Evolutionary conservation across 2,329 filamentous ascomycete genomes (phyloP).

Genomic region (Aspergillus brasiliensis): DNA sequence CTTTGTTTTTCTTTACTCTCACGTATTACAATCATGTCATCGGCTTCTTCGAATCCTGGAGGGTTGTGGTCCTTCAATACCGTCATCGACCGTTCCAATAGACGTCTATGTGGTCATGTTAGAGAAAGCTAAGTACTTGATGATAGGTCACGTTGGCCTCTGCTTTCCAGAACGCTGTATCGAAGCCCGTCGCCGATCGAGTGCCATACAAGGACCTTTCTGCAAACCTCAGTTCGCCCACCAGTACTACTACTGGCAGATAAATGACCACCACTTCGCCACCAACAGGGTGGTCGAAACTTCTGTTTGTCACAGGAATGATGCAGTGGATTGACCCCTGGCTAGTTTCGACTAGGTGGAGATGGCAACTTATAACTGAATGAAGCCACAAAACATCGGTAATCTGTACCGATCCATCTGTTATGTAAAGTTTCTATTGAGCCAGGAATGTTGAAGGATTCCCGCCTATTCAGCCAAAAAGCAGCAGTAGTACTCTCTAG

Average conservation of each 20-base stretch:
- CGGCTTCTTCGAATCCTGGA: not conserved
- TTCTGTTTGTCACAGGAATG: not conserved
- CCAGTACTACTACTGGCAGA: not conserved
- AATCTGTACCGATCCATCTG: not conserved
- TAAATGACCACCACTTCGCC: not conserved
- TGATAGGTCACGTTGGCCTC: not conserved
- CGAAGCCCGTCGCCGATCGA: conserved; percentile 4
- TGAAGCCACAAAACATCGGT: not conserved
- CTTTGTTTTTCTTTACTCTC: not conserved
- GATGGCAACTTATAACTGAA: not conserved
- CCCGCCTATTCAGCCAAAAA: too few species aligned
- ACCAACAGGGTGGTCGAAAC: not conserved
- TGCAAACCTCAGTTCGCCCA: not conserved
- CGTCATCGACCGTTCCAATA: not conserved
- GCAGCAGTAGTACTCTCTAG: not conserved
- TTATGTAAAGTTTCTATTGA: not conserved
- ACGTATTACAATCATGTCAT: not conserved
- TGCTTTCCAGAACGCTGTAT: conserved; percentile 9
- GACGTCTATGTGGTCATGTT: not conserved
- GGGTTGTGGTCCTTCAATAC: not conserved
- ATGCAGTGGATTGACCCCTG: not conserved
- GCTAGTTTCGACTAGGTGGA: not conserved
- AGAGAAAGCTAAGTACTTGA: not conserved
- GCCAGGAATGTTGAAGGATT: not conserved
- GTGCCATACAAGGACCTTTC: not conserved